Percentiles rank a stretch among this genome's conserved stretches.
phyloP scores from a whole-genome alignment of 108 stramenopile genomes.

The Fragilaria radians region DNA sequence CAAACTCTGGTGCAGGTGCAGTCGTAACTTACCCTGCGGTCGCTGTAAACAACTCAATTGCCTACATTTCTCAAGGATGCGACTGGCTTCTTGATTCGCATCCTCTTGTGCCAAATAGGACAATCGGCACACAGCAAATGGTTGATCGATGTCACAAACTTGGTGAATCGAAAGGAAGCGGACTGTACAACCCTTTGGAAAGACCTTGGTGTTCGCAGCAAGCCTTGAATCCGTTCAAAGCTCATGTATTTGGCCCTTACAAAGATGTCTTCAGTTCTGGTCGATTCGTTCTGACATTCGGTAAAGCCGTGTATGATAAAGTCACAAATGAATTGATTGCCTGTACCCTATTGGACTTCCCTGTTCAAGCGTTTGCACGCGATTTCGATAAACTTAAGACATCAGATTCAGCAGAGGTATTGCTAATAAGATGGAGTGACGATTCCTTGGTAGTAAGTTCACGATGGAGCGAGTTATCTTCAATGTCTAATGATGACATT shows the following conservation, averaged over 20 bases:
- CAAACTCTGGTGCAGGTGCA: conserved; percentile 44
- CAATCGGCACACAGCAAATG: conserved; percentile 33
- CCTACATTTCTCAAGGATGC: conserved; percentile 38
- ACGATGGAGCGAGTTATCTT: too few species aligned
- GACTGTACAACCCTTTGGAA: conserved; percentile 45
- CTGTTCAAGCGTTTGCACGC: conserved; percentile 11
- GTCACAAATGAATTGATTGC: conserved; percentile 33
- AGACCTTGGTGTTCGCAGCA: conserved; percentile 45
- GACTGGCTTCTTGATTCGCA: conserved; percentile 46
- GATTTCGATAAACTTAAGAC: conserved; percentile 19
- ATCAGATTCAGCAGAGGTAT: conserved; percentile 11
- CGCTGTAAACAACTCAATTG: background rate
- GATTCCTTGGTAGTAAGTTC: conserved; percentile 15
- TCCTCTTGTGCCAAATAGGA: conserved; percentile 17
- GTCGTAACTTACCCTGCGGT: conserved; percentile 23
- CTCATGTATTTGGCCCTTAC: conserved; percentile 28
- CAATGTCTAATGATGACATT: too few species aligned
- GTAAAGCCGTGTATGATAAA: conserved; percentile 36
- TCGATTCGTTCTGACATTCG: conserved; percentile 28
- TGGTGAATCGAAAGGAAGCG: conserved; percentile 18
- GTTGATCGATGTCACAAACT: conserved; percentile 36
- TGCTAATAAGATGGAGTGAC: conserved; percentile 25
- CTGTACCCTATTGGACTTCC: conserved; percentile 31
- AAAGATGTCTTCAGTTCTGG: conserved; percentile 7
- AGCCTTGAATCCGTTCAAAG: conserved; percentile 27